Evolutionary conservation across 148 eudicot species (phyloP), one percentile per base, ranked within the genome.

Genomic region (Hydrangea macrophylla): DNA sequence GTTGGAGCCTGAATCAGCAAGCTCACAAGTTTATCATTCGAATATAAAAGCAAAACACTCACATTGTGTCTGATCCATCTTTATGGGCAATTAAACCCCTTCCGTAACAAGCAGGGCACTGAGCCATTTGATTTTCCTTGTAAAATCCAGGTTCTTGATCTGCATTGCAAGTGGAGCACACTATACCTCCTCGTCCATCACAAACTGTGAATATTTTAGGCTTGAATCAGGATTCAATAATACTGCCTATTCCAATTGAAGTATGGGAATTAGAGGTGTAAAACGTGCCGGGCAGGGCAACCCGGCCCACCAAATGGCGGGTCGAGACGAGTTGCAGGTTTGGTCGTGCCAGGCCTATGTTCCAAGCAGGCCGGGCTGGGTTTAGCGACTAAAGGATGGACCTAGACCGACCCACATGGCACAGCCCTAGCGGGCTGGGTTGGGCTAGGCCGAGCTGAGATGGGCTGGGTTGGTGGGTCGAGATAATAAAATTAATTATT

Each of bases 41-140:
- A 53, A 13, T 9, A 60, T 9, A 12, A 24, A 42, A n/a, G 13
- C 57, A 33, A 51, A 75, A 33, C 42, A 18, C 90, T 82, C 76
- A 95, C 99, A 80, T 81, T 72, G 99, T 76, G 73, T 95, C 99
- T 74, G 99, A 91, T 63, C 99, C 99, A 79, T 95, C 97, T 73
- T 51, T 79, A 58, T 95, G 99, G 70, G 99, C 97, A 75, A 88
- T 81, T 65, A 95, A 81, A 75, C 99, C 99, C 85, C 99, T 85
- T 56, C 99, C 97, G 58, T 82, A 73, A 80, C 99, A 94, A 63
- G 78, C 59, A 33, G 90, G 61, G 65, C 99, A 95, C 64, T 76
- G 83, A 60, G 48, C 53, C 96, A 89, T 95, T 68, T 80, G 93
- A 68, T 83, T 81, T 73, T 76, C 92, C 82, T 86, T 88, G 80